These are phyloP conservation scores for Phytophthora sp. DNA, from an alignment of 352 stramenopile species.

Conservation along the genomic window DNA sequence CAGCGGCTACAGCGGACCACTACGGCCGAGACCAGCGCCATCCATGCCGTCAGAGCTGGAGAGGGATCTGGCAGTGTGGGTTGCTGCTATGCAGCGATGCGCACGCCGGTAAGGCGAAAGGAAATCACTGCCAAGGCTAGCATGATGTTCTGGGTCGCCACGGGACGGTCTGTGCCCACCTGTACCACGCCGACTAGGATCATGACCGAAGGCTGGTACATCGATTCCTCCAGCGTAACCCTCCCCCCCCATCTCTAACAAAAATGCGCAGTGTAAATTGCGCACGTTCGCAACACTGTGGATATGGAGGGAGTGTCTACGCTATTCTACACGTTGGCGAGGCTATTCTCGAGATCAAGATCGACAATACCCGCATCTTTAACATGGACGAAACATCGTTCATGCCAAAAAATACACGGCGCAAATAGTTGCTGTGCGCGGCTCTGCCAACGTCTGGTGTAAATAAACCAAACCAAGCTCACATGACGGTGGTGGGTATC, in stretches of 20 bases:
- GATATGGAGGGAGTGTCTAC: not conserved
- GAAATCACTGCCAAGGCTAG: not conserved
- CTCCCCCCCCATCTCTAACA: not conserved
- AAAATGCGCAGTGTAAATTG: not conserved
- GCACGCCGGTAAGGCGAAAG: not conserved
- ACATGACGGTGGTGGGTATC: not conserved
- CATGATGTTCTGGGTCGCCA: not conserved
- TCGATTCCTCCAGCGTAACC: not conserved
- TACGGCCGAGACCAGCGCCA: not conserved
- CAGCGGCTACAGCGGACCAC: not conserved
- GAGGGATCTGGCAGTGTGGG: not conserved
- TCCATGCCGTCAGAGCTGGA: not conserved
- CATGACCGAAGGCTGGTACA: not conserved
- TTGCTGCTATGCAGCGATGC: not conserved
- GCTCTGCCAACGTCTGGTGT: not conserved
- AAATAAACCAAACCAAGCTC: not conserved
- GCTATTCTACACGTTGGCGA: not conserved
- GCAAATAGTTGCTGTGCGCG: not conserved
- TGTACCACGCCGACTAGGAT: not conserved
- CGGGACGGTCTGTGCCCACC: not conserved
- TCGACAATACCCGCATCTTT: not conserved
- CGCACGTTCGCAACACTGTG: not conserved
- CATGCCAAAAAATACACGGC: not conserved
- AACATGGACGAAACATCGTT: not conserved
- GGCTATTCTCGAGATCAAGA: not conserved